A percentile compares a stretch with the other conserved stretches of the same genome.
Evolutionary conservation across 371 early-diverging fungal species (phyloP).

Genomic region (Dichotomocladium elegans): DNA sequence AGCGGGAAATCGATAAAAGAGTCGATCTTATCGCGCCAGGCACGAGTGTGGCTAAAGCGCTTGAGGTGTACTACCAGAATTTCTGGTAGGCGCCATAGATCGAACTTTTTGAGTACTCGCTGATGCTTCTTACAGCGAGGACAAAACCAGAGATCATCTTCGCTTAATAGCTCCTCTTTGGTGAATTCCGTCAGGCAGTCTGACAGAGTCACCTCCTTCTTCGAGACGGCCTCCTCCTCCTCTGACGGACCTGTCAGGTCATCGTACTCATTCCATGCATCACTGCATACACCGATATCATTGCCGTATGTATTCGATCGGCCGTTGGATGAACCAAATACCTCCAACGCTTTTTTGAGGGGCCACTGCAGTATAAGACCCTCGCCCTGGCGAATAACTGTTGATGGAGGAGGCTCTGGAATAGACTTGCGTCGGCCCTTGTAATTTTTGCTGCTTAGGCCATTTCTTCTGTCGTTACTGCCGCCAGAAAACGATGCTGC

Average conservation of each 20-base stretch:
- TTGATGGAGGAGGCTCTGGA: conserved; percentile 1
- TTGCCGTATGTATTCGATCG: too few species aligned
- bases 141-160: conserved; percentile 66
- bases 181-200: conserved; percentile 64
- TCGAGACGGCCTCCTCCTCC: conserved; percentile 9
- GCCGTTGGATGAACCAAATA: too few species aligned
- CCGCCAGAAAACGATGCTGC: background rate
- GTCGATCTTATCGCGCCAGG: conserved; percentile 84
- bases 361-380: conserved; percentile 33
- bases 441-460: background rate
- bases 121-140: conserved; percentile 57
- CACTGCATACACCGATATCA: conserved; percentile 18
- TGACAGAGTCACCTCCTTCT: conserved; percentile 32
- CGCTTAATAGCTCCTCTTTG: conserved; percentile 55
- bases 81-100: conserved; percentile 54
- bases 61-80: conserved; percentile 63
- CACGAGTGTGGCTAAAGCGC: conserved; percentile 61
- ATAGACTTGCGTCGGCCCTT: too few species aligned
- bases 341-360: conserved; percentile 17
- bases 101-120: conserved; percentile 50
- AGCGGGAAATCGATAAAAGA: conserved; percentile 79
- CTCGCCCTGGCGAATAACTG: conserved; percentile 25
- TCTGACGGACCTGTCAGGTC: conserved; percentile 13
- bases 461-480: background rate
- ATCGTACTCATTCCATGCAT: conserved; percentile 27